phyloP scores from a whole-genome alignment of 1,139 yeast genomes.

The Suhomyces taliae region DNA sequence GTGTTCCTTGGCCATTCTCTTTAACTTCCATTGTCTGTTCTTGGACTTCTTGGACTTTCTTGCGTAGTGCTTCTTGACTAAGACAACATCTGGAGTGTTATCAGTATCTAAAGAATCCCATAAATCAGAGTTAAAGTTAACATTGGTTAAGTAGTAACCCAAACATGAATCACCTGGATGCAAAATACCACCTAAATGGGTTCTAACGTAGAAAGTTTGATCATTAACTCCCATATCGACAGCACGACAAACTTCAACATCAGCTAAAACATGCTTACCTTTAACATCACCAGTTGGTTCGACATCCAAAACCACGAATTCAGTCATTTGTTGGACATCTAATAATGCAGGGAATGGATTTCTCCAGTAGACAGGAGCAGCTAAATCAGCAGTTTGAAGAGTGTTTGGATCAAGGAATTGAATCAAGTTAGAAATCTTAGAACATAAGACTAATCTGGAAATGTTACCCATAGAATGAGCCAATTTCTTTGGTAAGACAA shows the following conservation, averaged over 20 bases:
- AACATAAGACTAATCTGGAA: constrained; percentile 79
- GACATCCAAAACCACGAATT: constrained; percentile 87
- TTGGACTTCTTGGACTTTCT: constrained; percentile 75
- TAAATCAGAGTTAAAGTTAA: constrained; percentile 82
- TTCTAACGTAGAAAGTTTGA: constrained; percentile 73
- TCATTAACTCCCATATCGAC: constrained; percentile 85
- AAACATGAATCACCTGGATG: constrained; percentile 95
- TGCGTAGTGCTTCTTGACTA: constrained; percentile 88
- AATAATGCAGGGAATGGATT: constrained; percentile 78
- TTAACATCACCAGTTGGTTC: constrained; percentile 86
- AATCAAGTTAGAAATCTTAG: constrained; percentile 73
- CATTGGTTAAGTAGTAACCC: constrained; percentile 82
- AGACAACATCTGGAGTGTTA: constrained; percentile 81
- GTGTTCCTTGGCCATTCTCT: constrained; percentile 97
- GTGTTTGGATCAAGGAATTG: constrained; percentile 87
- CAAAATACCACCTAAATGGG: constrained; percentile 89
- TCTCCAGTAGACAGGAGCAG: constrained; percentile 82
- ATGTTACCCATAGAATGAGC: constrained; percentile 87
- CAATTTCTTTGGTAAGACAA: constrained; percentile 79
- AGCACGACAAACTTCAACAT: constrained; percentile 83
- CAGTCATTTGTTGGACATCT: constrained; percentile 76
- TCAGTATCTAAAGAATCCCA: constrained; percentile 72
- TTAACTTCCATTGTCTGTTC: constrained; percentile 91
- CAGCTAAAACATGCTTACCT: constrained; percentile 87
- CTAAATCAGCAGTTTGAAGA: constrained; percentile 76